Evolutionary conservation across 306 rosid genomes (phyloP), one percentile per base, ranked within the genome.

Genomic region (Begonia loranthoides): DNA sequence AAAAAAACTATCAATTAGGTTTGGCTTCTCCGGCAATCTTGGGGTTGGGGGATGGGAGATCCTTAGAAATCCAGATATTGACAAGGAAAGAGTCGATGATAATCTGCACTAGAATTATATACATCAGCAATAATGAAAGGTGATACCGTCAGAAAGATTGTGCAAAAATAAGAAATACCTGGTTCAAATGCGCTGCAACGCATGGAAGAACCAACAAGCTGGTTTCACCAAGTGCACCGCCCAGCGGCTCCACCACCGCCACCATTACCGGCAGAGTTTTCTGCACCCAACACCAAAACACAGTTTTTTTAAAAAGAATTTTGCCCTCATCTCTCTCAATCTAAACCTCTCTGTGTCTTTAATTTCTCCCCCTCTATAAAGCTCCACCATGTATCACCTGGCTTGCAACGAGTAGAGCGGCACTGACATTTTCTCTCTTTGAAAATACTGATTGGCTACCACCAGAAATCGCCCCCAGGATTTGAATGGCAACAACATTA

Each of bases 201-300:
- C 97, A 90, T 43, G 97, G 97, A 74, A 90, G 95, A 76, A 90
- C 72, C 60, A 85, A 79, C 70, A 90, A 66, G 43, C 95, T 95
- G 0, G 97, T 72, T 70, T 85, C 86, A 52, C 95, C 97, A 47
- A 90, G 73, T 17, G 85, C 80, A 47, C 95, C 95, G 21, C 70
- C 61, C 56, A 90, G 94, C 71, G 84, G 79, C 69, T 85, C 94
- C 54, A 90, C 77, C 13, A 89, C 95, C 14, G 95, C 97, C 58
- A 89, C 90, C 95, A 82, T 79, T 46, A 89, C 95, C 2, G 95
- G 97, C 46, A 89, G 80, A 41, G 97, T 85, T 85, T 89, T 89
- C 94, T 82, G 80, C 61, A 65, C 3, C n/a, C n/a, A n/a, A n/a
- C n/a, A 4, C 22, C 22, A 19, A 1, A 19, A 19, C 22, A 19